A percentile compares a stretch with the other conserved stretches of the same genome.
Conservation (phyloP, 805 yeast species). For the Lipomyces sp. region DNA sequence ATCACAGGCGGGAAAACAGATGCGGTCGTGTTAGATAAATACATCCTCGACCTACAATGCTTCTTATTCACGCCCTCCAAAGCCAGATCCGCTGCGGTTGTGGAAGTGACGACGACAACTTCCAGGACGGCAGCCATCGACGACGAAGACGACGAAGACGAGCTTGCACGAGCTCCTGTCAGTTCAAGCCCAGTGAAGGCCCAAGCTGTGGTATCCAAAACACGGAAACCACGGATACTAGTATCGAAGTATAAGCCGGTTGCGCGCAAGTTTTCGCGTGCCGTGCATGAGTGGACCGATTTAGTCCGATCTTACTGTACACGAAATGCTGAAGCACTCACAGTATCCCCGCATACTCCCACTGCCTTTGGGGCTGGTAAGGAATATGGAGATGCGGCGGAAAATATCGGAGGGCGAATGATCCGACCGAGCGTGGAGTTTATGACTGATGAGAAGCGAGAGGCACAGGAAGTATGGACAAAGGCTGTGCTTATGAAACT, state of each 20-base stretch:
- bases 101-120: too few species aligned
- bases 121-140: too few species aligned
- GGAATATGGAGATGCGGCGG: neutral
- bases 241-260: neutral
- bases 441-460: constrained; percentile 2
- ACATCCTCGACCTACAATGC: constrained; percentile 11
- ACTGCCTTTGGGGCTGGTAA: too few species aligned
- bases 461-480: constrained; percentile 11
- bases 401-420: constrained; percentile 8
- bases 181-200: too few species aligned
- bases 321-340: neutral
- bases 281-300: neutral
- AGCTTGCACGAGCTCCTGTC: too few species aligned
- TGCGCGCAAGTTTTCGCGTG: neutral
- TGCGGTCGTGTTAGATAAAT: neutral
- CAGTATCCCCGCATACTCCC: neutral
- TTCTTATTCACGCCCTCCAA: constrained; percentile 1
- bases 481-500: neutral
- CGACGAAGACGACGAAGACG: too few species aligned
- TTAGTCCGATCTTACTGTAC: neutral
- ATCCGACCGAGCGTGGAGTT: constrained; percentile 10
- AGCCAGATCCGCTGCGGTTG: neutral
- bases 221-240: neutral
- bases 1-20: constrained; percentile 3
- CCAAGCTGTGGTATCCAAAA: too few species aligned